These are phyloP conservation scores for Lyophyllum shimeji DNA, from an alignment of 768 basidiomycete species.

Conservation along the genomic window DNA sequence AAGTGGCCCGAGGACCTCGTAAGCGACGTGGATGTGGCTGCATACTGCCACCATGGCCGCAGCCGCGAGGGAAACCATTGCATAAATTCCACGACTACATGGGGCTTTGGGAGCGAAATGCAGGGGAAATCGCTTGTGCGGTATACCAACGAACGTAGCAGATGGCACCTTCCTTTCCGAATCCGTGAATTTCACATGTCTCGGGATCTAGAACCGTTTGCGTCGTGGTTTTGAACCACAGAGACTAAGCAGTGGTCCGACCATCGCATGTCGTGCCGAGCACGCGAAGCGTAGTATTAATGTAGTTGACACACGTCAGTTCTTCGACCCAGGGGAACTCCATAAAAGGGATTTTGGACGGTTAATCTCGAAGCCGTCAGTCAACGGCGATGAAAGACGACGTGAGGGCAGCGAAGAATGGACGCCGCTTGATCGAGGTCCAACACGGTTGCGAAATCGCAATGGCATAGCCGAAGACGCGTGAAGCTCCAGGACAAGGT, in stretches of 20 bases:
- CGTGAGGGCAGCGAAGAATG: neutral
- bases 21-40: no score
- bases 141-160: no score
- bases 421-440: neutral
- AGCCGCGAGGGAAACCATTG: neutral
- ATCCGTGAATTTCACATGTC: neutral
- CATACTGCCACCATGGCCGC: neutral
- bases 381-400: neutral
- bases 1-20: no score
- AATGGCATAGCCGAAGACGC: no score
- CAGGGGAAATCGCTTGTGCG: neutral
- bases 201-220: neutral
- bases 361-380: neutral
- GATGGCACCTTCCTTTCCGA: neutral
- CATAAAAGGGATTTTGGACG: neutral
- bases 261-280: neutral
- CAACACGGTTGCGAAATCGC: no score
- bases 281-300: neutral
- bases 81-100: neutral
- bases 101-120: neutral
- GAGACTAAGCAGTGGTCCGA: neutral
- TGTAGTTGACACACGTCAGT: neutral
- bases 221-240: neutral
- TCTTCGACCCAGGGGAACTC: neutral
- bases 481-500: no score